Conservation (phyloP, 495 filamentous ascomycete genomes). For the Parathielavia hyrcaniae region DNA sequence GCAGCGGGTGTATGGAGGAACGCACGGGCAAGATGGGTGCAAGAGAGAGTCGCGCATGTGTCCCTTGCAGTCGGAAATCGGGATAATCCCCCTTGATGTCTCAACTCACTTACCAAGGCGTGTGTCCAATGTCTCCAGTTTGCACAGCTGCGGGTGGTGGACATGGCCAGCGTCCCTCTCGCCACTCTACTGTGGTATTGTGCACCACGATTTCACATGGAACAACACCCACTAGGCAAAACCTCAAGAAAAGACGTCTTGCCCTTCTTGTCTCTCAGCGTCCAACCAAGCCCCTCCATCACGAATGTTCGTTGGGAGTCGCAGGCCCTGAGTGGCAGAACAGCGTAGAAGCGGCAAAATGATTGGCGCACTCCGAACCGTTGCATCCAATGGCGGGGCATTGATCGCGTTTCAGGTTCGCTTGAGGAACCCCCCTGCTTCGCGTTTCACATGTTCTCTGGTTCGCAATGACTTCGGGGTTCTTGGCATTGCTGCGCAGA, state of each 20-base stretch:
- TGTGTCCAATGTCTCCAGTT: no score
- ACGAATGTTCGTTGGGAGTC: constrained; percentile 6
- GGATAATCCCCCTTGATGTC: no score
- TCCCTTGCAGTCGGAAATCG: background rate
- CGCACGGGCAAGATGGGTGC: background rate
- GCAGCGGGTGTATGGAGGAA: background rate
- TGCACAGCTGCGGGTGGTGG: no score
- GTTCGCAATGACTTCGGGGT: background rate
- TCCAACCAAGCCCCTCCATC: background rate
- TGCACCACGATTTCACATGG: background rate
- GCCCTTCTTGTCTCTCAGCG: background rate
- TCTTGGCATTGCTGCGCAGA: no score
- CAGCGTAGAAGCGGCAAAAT: background rate
- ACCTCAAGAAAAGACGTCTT: background rate
- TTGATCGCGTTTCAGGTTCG: constrained; percentile 2
- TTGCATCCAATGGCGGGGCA: background rate
- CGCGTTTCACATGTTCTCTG: background rate
- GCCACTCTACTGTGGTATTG: background rate
- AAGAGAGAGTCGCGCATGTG: background rate
- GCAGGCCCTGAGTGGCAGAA: constrained; percentile 9
- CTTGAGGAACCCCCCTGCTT: background rate
- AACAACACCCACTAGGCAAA: background rate
- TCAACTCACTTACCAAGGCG: no score
- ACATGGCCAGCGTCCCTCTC: background rate
- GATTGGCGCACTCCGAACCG: constrained; percentile 9